These are phyloP conservation scores for Fimicolochytrium jonesii DNA, from an alignment of 192 early-diverging fungal species.

Conservation along the genomic window DNA sequence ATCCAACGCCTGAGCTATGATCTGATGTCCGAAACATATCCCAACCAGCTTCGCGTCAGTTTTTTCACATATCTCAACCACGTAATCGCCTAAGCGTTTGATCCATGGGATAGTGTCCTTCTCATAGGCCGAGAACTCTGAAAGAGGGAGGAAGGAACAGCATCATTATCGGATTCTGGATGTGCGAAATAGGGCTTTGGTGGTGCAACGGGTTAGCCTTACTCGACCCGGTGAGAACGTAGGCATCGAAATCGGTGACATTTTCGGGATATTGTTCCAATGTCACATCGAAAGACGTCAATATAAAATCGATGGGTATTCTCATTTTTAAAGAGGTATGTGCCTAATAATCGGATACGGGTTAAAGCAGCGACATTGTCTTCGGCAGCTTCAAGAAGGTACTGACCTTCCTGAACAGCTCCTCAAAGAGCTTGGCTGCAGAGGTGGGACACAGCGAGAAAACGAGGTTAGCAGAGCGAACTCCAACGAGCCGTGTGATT, in stretches of 20 bases:
- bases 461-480: too few species aligned
- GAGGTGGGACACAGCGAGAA: background rate
- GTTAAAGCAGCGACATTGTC: too few species aligned
- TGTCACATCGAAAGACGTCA: conserved; percentile 23
- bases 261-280: conserved; percentile 15
- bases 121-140: conserved; percentile 60
- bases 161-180: too few species aligned
- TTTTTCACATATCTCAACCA: conserved; percentile 30
- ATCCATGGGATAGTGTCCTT: conserved; percentile 64
- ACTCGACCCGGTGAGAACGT: conserved; percentile 42
- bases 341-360: too few species aligned
- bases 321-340: too few species aligned
- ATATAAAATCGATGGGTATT: conserved; percentile 8
- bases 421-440: conserved; percentile 18
- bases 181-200: too few species aligned
- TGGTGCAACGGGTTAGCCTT: background rate
- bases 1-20: conserved; percentile 65
- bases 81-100: conserved; percentile 48
- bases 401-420: conserved; percentile 16
- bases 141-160: too few species aligned
- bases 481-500: too few species aligned
- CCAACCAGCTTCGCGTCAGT: conserved; percentile 54
- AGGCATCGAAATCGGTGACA: conserved; percentile 22
- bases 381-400: background rate
- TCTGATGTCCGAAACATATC: conserved; percentile 84